Evolutionary conservation across 805 yeast species (phyloP).

Genomic region (Wickerhamiella nectarea): DNA sequence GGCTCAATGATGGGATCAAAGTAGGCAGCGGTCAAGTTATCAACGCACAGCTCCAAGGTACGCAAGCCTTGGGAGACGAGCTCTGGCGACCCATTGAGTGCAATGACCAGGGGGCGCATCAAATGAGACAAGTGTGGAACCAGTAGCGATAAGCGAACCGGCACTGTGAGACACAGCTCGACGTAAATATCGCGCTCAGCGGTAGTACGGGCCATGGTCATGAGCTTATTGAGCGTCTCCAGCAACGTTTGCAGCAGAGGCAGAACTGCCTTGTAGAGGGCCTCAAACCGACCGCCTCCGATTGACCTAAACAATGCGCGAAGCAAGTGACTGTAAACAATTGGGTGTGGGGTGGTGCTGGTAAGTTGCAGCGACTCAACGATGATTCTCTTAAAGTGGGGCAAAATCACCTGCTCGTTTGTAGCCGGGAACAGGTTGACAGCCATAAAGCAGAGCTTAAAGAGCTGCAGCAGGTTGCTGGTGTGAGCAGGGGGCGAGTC

Average conservation of each 20-base stretch:
- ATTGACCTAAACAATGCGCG: constrained; percentile 85
- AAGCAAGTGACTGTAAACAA: constrained; percentile 75
- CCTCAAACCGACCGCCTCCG: constrained; percentile 94
- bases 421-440: constrained; percentile 76
- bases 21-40: constrained; percentile 87
- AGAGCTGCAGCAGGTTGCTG: constrained; percentile 68
- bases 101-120: constrained; percentile 83
- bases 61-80: constrained; percentile 88
- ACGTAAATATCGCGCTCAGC: constrained; percentile 91
- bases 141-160: constrained; percentile 81
- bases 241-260: constrained; percentile 78
- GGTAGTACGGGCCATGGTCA: constrained; percentile 69
- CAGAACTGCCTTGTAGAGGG: constrained; percentile 79
- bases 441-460: constrained; percentile 90
- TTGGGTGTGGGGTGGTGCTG: constrained; percentile 79
- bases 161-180: constrained; percentile 88
- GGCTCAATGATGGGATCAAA: constrained; percentile 97
- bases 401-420: constrained; percentile 77
- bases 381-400: constrained; percentile 74
- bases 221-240: constrained; percentile 72
- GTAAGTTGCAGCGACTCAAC: constrained; percentile 65
- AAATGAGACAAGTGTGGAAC: constrained; percentile 84
- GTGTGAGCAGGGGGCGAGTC: constrained; percentile 64
- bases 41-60: constrained; percentile 90
- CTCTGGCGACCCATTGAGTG: constrained; percentile 81